A percentile compares a stretch with the other conserved stretches of the same genome.
These are phyloP conservation scores for Trichoderma atroviride DNA, from an alignment of 2,329 filamentous ascomycete genomes.

Conservation along the genomic window DNA sequence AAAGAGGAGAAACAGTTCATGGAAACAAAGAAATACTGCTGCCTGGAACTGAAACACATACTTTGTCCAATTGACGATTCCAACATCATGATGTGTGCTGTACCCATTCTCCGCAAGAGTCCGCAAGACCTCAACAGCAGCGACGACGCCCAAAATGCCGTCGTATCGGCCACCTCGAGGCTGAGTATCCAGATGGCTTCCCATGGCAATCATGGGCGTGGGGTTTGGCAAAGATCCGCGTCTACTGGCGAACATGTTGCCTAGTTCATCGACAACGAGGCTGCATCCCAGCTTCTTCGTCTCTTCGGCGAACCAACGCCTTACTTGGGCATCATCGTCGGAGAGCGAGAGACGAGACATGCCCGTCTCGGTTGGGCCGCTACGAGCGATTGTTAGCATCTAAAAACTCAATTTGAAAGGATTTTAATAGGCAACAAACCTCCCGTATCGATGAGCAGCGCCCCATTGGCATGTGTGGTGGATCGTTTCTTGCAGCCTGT, in stretches of 20 bases:
- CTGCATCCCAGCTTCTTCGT: slow-evolving; percentile 66
- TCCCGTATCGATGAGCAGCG: slow-evolving; percentile 35
- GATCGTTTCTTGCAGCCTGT: slow-evolving; percentile 37
- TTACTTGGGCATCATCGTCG: slow-evolving; percentile 71
- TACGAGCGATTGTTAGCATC: slow-evolving; percentile 16
- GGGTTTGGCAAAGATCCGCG: slow-evolving; percentile 61
- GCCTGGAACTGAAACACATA: slow-evolving; percentile 32
- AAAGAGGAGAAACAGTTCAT: neutral
- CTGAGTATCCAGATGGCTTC: slow-evolving; percentile 70
- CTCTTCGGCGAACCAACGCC: slow-evolving; percentile 75
- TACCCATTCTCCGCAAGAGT: slow-evolving; percentile 65
- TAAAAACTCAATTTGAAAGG: no score
- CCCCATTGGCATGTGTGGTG: slow-evolving; percentile 42
- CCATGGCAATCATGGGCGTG: slow-evolving; percentile 65
- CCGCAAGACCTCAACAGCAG: slow-evolving; percentile 72
- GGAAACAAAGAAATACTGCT: neutral
- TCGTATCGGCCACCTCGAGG: slow-evolving; percentile 70
- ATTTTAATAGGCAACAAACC: slow-evolving; percentile 31
- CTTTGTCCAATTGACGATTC: slow-evolving; percentile 80
- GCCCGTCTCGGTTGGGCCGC: slow-evolving; percentile 61
- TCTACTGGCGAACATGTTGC: slow-evolving; percentile 75
- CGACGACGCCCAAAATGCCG: slow-evolving; percentile 73
- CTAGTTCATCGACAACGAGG: slow-evolving; percentile 73
- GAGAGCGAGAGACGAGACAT: slow-evolving; percentile 79
- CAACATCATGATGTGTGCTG: slow-evolving; percentile 71